phyloP scores from a whole-genome alignment of 1,284 basidiomycete genomes.

The Pseudozyma hubeiensis region DNA sequence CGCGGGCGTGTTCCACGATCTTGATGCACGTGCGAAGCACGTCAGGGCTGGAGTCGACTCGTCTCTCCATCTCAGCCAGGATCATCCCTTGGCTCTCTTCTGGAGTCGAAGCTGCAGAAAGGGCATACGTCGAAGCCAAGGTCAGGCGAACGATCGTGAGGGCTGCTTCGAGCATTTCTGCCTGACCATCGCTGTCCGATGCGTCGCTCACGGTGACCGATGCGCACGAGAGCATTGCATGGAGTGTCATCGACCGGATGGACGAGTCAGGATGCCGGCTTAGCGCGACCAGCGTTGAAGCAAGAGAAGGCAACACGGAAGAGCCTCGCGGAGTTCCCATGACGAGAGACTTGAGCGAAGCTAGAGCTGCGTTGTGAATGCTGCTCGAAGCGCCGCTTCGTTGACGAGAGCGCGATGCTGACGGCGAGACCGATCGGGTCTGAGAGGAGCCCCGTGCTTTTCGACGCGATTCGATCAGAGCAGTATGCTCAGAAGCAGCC shows the following conservation, averaged over 20 bases:
- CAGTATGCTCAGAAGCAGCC: constrained; percentile 8
- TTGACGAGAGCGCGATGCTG: background rate
- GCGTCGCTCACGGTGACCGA: background rate
- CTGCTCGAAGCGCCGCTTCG: background rate
- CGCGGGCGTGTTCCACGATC: constrained; percentile 17
- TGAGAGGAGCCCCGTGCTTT: constrained; percentile 6
- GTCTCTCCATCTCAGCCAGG: constrained; percentile 35
- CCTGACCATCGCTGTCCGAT: constrained; percentile 10
- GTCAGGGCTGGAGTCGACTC: constrained; percentile 31
- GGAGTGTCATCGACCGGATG: constrained; percentile 29
- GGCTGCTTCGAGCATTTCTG: constrained; percentile 37
- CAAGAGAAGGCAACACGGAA: constrained; percentile 33
- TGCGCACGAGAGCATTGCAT: constrained; percentile 33
- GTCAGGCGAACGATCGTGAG: constrained; percentile 35
- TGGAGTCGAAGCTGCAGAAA: constrained; percentile 14
- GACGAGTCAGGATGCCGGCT: constrained; percentile 26
- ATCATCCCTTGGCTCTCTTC: constrained; percentile 33
- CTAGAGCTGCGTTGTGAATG: constrained; percentile 7
- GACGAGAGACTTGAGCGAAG: constrained; percentile 27
- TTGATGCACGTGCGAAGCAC: constrained; percentile 38
- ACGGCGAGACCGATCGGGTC: background rate
- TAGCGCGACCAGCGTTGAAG: constrained; percentile 34
- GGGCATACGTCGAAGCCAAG: constrained; percentile 37
- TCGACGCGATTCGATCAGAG: background rate
- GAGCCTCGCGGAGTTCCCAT: constrained; percentile 22